Evolutionary conservation across 2,329 filamentous ascomycete genomes (phyloP), one percentile per base, ranked within the genome.

Genomic region (Ceratocystis lukuohia): DNA sequence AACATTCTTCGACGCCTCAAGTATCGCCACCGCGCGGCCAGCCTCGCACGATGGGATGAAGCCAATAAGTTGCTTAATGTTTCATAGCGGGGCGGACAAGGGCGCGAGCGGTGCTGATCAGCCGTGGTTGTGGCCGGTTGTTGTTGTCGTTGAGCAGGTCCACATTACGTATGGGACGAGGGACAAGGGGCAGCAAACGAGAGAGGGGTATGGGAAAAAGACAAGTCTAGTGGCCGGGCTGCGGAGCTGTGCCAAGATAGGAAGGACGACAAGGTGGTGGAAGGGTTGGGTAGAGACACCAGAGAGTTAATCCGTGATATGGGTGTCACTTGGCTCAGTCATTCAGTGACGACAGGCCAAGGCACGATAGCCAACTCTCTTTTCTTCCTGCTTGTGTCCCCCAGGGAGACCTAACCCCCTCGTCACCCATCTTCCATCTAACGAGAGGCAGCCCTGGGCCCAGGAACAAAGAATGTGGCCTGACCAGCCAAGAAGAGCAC

Each of bases 1-100:
- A 28, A 17, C 56, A 59, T 59, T 59, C 56, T 59, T 59, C 56
- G 28, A 37, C 17, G 56, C 56, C 56, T 53, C 25, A 30, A 37
- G 56, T 33, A 33, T 37, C 30, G 28, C 30, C 28, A 41, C 10
- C 10, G 37, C 12, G 37, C 12, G 10, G 37, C 37, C 37, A 41
- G 56, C 28, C 56, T 59, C 28, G 5, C 56, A 59, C 28, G 28
- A 59, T 59, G 8, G 15, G 25, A 59, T 12, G 56, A 59, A 33
- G 20, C 6, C 28, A 33, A 37, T 59, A 59, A 41, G 37, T 41
- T 41, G 37, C 37, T 41, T 15, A 15, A 28, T 59, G 56, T 59
- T 59, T 59, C 56, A 59, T 59, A 10, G 7, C 25, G 15, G 30
- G 46, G 25, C 17, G 17, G n/a, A 15, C 56, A 59, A 30, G 56